These are phyloP conservation scores for Periconia sp. DNA, from an alignment of 2,329 filamentous ascomycete species.

Conservation along the genomic window DNA sequence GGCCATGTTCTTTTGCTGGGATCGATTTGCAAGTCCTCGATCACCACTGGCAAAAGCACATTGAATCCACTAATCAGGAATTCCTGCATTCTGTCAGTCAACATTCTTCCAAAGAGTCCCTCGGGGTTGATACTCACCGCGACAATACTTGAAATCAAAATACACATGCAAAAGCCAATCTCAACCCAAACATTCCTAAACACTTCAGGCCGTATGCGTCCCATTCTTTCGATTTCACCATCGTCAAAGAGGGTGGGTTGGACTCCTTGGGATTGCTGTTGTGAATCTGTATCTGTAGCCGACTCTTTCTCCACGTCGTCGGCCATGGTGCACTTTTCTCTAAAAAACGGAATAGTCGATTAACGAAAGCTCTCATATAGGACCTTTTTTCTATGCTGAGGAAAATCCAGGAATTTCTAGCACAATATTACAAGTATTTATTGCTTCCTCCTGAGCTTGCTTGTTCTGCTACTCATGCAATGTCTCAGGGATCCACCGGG, in stretches of 20 bases:
- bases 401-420: no score
- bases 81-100: not conserved
- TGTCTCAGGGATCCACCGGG: no score
- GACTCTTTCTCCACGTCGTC: not conserved
- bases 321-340: not conserved
- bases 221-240: not conserved
- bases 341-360: not conserved
- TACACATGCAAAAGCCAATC: not conserved
- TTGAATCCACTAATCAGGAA: not conserved
- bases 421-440: no score
- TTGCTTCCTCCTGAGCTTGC: no score
- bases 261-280: not conserved
- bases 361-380: not conserved
- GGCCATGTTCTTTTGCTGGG: conserved; percentile 44
- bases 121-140: not conserved
- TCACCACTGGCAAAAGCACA: not conserved
- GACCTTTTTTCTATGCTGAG: no score
- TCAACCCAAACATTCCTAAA: not conserved
- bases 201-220: not conserved
- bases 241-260: not conserved
- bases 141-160: not conserved
- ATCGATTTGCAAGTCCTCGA: not conserved
- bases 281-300: not conserved
- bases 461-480: no score
- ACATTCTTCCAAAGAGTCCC: no score